Conservation (phyloP, 1,139 yeast genomes). For the Hansenula sp. region DNA sequence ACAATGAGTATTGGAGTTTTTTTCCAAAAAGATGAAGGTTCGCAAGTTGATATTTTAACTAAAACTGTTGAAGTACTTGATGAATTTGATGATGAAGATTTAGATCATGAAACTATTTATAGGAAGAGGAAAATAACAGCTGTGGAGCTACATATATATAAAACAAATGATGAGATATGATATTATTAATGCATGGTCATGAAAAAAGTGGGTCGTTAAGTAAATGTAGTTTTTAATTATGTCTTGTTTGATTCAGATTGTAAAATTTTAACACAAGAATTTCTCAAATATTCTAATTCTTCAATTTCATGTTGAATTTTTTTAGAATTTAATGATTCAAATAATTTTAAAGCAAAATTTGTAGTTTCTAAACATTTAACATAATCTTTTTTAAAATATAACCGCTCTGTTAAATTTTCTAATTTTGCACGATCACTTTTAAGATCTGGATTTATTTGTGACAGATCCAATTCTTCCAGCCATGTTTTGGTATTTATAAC, state of each 20-base stretch:
- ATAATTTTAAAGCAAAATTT: constrained; percentile 26
- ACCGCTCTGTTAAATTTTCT: constrained; percentile 31
- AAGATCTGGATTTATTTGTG: constrained; percentile 15
- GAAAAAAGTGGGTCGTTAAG: not conserved
- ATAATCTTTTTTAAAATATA: constrained; percentile 46
- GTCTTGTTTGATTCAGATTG: not conserved
- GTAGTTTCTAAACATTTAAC: constrained; percentile 39
- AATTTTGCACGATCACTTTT: constrained; percentile 27
- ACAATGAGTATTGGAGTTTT: constrained; percentile 48
- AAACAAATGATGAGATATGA: constrained; percentile 17
- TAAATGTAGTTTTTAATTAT: not conserved
- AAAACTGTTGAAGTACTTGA: constrained; percentile 61
- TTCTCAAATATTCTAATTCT: constrained; percentile 41
- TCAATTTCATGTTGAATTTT: constrained; percentile 39
- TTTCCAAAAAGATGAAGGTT: constrained; percentile 41
- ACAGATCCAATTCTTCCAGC: constrained; percentile 29
- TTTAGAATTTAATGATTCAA: constrained; percentile 27
- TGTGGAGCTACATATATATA: constrained; percentile 49
- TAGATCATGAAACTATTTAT: constrained; percentile 30
- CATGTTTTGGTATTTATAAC: constrained; percentile 40
- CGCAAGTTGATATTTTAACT: constrained; percentile 50
- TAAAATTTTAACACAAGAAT: constrained; percentile 28
- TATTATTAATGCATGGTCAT: not conserved
- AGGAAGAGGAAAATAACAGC: constrained; percentile 54
- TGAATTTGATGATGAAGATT: constrained; percentile 40